Conservation (phyloP, 805 yeast species). For the Clavispora carvajalis region DNA sequence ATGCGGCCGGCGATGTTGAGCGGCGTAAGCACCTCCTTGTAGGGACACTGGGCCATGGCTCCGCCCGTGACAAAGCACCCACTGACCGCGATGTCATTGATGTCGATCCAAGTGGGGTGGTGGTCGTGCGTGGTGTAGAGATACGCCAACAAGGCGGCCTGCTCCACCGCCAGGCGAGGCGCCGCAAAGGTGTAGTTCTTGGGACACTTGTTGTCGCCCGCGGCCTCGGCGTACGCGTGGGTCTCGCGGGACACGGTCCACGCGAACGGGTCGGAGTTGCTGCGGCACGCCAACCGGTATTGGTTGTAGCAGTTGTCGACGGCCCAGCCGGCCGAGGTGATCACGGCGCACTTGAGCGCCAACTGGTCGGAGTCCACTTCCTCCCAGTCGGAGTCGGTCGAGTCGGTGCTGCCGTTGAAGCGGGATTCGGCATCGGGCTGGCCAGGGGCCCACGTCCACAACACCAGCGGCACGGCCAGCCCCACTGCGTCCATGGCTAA, state of each 20-base stretch:
- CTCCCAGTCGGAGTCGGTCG: slow-evolving; percentile 9
- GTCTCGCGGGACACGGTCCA: slow-evolving; percentile 36
- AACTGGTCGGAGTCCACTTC: slow-evolving; percentile 6
- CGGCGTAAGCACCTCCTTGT: slow-evolving; percentile 48
- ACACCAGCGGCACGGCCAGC: slow-evolving; percentile 18
- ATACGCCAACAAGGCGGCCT: slow-evolving; percentile 24
- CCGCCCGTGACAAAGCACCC: slow-evolving; percentile 89
- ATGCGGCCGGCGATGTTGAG: slow-evolving; percentile 58
- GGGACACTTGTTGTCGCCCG: slow-evolving; percentile 26
- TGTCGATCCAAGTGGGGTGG: slow-evolving; percentile 66
- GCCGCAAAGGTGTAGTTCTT: slow-evolving; percentile 24
- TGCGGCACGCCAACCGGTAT: slow-evolving; percentile 53
- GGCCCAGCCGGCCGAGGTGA: slow-evolving; percentile 48
- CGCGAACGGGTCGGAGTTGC: slow-evolving; percentile 27
- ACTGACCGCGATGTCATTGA: slow-evolving; percentile 68
- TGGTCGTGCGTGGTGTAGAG: slow-evolving; percentile 20
- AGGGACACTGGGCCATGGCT: slow-evolving; percentile 72
- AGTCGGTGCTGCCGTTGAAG: too few relatives aligned
- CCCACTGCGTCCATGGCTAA: neutral
- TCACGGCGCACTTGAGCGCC: slow-evolving; percentile 39
- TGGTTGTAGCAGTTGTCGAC: slow-evolving; percentile 62
- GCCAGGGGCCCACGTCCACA: slow-evolving; percentile 72
- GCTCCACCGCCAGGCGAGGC: slow-evolving; percentile 34
- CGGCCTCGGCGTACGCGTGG: slow-evolving; percentile 42
- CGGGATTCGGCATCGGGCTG: slow-evolving; percentile 1